A percentile compares a stretch with the other conserved stretches of the same genome.
Evolutionary conservation across 2,329 filamentous ascomycete species (phyloP).

Genomic region (Aspergillus arachidicola): DNA sequence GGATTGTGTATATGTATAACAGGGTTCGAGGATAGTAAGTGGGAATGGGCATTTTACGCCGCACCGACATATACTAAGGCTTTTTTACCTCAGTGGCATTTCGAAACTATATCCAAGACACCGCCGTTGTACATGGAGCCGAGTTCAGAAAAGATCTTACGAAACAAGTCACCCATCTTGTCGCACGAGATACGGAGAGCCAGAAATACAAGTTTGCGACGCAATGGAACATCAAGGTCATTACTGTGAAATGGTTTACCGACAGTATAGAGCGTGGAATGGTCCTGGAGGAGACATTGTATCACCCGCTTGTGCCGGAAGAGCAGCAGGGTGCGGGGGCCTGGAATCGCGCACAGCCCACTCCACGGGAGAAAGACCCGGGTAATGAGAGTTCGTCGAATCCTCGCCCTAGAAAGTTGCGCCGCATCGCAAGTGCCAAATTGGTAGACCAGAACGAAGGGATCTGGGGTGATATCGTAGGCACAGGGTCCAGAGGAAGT

Average conservation of each 20-base stretch:
- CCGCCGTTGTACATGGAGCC: constrained; percentile 72
- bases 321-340: constrained; percentile 77
- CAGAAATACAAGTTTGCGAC: constrained; percentile 90
- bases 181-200: constrained; percentile 76
- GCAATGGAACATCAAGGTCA: constrained; percentile 76
- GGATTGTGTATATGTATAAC: constrained; percentile 68
- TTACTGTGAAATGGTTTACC: constrained; percentile 81
- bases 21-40: constrained; percentile 67
- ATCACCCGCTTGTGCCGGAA: constrained; percentile 71
- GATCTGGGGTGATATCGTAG: constrained; percentile 89
- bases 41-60: not conserved
- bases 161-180: constrained; percentile 81
- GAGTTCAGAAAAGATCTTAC: constrained; percentile 86
- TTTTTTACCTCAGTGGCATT: constrained; percentile 55
- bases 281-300: constrained; percentile 84
- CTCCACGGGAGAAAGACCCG: constrained; percentile 33
- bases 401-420: constrained; percentile 74
- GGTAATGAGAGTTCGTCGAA: constrained; percentile 52
- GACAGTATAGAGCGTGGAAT: constrained; percentile 84
- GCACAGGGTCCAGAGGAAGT: constrained; percentile 39
- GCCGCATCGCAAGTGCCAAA: constrained; percentile 84
- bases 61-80: not conserved
- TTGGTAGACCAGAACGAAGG: constrained; percentile 76
- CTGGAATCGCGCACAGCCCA: constrained; percentile 60
- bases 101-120: constrained; percentile 70